phyloP scores from a whole-genome alignment of 2,329 filamentous ascomycete species.

The Thelonectria blattea region DNA sequence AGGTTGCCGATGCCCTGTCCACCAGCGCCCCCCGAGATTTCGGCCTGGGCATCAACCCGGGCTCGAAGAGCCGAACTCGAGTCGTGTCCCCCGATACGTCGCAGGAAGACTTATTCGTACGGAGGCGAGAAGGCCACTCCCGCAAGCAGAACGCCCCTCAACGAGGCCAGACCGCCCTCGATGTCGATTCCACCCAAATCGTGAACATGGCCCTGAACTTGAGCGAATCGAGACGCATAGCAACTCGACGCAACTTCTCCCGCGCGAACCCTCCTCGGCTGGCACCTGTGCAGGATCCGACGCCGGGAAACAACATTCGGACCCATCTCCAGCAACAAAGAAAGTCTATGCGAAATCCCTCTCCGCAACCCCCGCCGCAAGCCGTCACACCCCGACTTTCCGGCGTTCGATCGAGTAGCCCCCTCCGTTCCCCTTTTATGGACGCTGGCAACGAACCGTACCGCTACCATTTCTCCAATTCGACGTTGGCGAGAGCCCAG shows the following conservation, averaged over 20 bases:
- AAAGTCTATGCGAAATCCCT: constrained; percentile 64
- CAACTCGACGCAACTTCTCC: constrained; percentile 61
- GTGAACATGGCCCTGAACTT: constrained; percentile 90
- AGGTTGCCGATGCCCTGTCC: constrained; percentile 24
- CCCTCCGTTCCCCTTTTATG: constrained; percentile 53
- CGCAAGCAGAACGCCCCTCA: constrained; percentile 27
- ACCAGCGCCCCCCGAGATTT: constrained; percentile 24
- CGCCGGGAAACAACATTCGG: constrained; percentile 64
- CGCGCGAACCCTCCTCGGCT: constrained; percentile 58
- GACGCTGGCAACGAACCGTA: constrained; percentile 55
- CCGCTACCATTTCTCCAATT: constrained; percentile 74
- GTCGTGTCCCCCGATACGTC: constrained; percentile 38
- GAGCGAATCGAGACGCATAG: constrained; percentile 78
- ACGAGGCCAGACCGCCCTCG: constrained; percentile 47
- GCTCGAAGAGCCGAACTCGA: constrained; percentile 27
- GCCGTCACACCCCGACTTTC: constrained; percentile 50
- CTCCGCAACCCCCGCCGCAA: constrained; percentile 61
- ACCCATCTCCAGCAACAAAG: constrained; percentile 77
- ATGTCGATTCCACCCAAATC: constrained; percentile 85
- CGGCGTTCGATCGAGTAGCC: constrained; percentile 49
- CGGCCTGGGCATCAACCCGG: constrained; percentile 31
- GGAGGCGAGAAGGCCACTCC: constrained; percentile 31
- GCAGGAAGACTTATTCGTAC: constrained; percentile 33
- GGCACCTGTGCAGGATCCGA: constrained; percentile 58
- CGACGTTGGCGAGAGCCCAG: constrained; percentile 80